Percentiles rank a stretch among this genome's conserved stretches.
Evolutionary conservation across 352 stramenopile species (phyloP).

Genomic region (Peronospora destructor): DNA sequence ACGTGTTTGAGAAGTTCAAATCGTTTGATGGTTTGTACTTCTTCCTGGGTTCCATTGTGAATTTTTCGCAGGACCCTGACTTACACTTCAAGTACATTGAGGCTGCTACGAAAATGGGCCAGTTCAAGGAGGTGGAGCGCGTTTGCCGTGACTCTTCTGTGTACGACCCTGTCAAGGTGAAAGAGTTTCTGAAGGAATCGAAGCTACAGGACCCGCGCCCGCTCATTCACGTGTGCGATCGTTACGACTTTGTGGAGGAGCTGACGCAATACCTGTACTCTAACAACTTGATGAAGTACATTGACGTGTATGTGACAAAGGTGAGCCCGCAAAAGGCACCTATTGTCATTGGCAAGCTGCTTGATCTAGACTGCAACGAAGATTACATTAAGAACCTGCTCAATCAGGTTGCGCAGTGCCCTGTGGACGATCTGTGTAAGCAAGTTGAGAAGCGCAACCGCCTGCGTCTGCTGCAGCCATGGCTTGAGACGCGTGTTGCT

Average conservation of each 20-base stretch:
- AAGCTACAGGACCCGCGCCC: conserved; percentile 98
- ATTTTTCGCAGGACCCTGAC: conserved; percentile 95
- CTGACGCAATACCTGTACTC: conserved; percentile 99
- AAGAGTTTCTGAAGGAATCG: conserved; percentile 99
- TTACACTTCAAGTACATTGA: conserved; percentile 99
- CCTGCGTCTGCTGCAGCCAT: conserved; percentile 97
- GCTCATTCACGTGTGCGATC: conserved; percentile 99
- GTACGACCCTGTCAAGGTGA: conserved; percentile 98
- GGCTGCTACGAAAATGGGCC: conserved; percentile 97
- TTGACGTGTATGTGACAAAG: conserved; percentile 99
- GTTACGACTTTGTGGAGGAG: conserved; percentile 99
- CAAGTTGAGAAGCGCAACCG: conserved; percentile 99
- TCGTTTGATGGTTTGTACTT: conserved; percentile 98
- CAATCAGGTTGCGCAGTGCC: conserved; percentile 93
- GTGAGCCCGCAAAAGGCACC: conserved; percentile 97
- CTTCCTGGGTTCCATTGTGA: conserved; percentile 98
- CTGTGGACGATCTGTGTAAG: conserved; percentile 97
- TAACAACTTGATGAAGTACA: conserved; percentile 99
- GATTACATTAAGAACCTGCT: conserved; percentile 99
- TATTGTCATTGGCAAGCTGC: conserved; percentile 97
- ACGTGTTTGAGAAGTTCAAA: conserved; percentile 99
- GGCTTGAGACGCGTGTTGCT: conserved; percentile 97
- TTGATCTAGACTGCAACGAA: conserved; percentile 97
- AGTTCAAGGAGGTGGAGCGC: conserved; percentile 99
- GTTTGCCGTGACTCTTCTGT: conserved; percentile 99